Evolutionary conservation across 352 stramenopile genomes (phyloP), one percentile per base, ranked within the genome.

Genomic region (Peronospora destructor): DNA sequence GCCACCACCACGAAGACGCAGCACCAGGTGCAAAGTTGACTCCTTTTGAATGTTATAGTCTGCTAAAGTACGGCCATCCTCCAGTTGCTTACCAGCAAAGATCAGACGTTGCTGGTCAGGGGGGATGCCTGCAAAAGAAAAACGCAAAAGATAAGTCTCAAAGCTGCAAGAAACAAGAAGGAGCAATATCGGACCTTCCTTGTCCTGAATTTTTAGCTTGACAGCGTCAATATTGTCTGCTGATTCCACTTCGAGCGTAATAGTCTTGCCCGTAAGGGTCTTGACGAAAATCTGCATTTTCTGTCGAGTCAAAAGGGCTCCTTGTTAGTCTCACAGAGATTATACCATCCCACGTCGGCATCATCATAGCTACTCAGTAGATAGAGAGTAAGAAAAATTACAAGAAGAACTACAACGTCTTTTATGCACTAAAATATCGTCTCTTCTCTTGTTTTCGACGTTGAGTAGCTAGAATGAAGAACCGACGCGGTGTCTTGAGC

Each of bases 181-280:
- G 1, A 21, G 19, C 19, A 21, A 21, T 21, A 21, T 21, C 73
- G 0, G 29, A 84, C 80, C 97, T 79, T 99, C 97, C 90, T 99
- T 99, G 80, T 99, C 97, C 84, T 99, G 97, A 68, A 99, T 99
- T 92, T 99, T 99, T 59, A 94, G 85, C 91, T 99, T 99, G 55
- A 99, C 96, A 84, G 98, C 99, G 75, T 99, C 96, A 85, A 99
- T 99, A 57, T 92, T 98, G 76, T 99, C 97, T 34, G 84, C 96
- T 34, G 97, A 93, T 78, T 99, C 97, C 37, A 99, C 97, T 83
- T 99, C 96, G 44, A 99, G 81, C 48, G 97, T 99, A 84, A 99
- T 99, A 53, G 96, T 99, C 78, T 99, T 99, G 66, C 97, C 97
- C 68, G 87, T 96, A 50, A 96, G 80, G 62, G 87, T 96, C 84